phyloP scores from a whole-genome alignment of 495 filamentous ascomycete genomes.

The Daldinia grandis region DNA sequence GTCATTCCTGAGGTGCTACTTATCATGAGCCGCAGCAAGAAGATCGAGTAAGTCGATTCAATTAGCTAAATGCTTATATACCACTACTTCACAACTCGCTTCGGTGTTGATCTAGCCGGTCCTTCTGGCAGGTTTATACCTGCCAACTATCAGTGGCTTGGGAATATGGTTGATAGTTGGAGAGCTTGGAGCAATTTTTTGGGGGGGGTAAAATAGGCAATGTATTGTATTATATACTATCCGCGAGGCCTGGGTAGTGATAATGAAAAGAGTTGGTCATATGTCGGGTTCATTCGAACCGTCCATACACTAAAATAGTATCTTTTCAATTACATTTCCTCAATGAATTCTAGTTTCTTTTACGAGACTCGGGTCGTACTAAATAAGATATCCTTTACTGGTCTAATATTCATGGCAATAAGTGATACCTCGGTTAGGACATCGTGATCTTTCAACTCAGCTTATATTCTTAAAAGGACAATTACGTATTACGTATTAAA shows the following conservation, averaged over 20 bases:
- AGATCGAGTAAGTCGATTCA: constrained; percentile 27
- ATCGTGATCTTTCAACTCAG: background rate
- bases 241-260: background rate
- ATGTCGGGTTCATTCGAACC: constrained; percentile 33
- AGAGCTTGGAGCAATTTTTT: background rate
- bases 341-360: background rate
- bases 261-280: constrained; percentile 23
- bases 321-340: constrained; percentile 26
- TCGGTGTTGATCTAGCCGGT: constrained; percentile 4
- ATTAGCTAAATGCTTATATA: background rate
- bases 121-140: background rate
- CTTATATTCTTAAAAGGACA: background rate
- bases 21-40: constrained; percentile 43
- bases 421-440: background rate
- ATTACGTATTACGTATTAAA: too few relatives aligned
- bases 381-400: background rate
- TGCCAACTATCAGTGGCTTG: background rate
- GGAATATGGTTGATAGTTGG: background rate
- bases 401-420: background rate
- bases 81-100: background rate
- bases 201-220: constrained; percentile 4
- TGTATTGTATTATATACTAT: constrained; percentile 19
- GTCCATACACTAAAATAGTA: constrained; percentile 25
- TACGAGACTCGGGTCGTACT: background rate
- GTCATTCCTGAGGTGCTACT: constrained; percentile 47